Base-by-base conservation (phyloP, 345 rosid genomes). In the Eutrema japonicum region DNA sequence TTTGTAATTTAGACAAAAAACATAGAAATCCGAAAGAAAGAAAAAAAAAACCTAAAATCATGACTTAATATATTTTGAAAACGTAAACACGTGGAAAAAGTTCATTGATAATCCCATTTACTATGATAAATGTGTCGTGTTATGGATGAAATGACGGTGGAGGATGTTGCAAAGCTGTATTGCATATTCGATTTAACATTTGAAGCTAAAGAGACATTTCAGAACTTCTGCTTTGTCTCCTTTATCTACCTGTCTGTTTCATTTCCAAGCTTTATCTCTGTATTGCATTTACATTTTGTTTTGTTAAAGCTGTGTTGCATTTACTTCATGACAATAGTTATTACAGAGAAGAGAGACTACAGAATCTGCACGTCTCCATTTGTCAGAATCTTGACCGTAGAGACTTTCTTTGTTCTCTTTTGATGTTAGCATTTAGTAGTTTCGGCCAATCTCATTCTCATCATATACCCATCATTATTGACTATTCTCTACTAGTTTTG, bases 171-270 rank as follows among this genome's bases (percentile, higher is more conserved):
- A 52, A 68, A 61, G 69, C 79, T 68, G 79, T 53, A 43, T 60
- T 50, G 74, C 63, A 75, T 60, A 33, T 59, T 60, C 63, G 61
- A 60, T 11, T 35, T n/a, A 60, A 26, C 61, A 43, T 59, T 74
- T 58, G 41, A 75, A 67, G 38, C 33, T 22, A 67, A 51, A 75
- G 74, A 42, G 79, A 75, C 74, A 52, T 75, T 62, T 68, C 64
- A 62, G 46, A 52, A 64, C 58, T 76, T 69, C 16, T 36, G 8
- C 51, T 46, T 54, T 76, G 69, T 68, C 69, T 68, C 70, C 42
- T 76, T 74, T 42, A 52, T 51, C 73, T 51, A 51, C 51, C 73
- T 67, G 78, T 59, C 73, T 40, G 6, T 18, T 49, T 66, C 57
- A 30, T 51, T 41, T 32, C 36, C n/a, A 52, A 63, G 53, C 54